Percentiles rank a stretch among this genome's conserved stretches.
Conservation (phyloP, 208 protist genomes). For the Blechomonas ayalai region DNA sequence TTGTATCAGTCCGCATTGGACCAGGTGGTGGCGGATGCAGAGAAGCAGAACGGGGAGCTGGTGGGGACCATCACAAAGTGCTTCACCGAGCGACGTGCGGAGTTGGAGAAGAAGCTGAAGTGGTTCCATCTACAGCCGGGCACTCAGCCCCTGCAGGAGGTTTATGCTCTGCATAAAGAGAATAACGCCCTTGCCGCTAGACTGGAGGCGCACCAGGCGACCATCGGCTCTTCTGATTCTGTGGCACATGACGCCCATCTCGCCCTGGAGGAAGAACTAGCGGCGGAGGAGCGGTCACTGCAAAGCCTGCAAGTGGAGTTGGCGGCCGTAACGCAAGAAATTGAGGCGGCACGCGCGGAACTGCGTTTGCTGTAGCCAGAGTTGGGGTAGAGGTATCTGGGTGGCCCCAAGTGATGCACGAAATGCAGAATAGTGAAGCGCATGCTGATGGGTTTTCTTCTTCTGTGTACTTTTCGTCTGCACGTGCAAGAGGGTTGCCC, state of each 20-base stretch:
- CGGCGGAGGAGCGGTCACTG: slow-evolving; percentile 4
- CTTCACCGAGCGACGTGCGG: slow-evolving; percentile 4
- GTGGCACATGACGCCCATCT: slow-evolving; percentile 7
- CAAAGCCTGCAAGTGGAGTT: slow-evolving; percentile 19
- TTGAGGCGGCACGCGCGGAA: background rate
- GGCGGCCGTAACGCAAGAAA: slow-evolving; percentile 3
- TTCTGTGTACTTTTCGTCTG: slow-evolving; percentile 1
- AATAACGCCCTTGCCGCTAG: slow-evolving; percentile 8
- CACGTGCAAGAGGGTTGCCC: background rate
- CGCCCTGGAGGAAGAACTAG: slow-evolving; percentile 8
- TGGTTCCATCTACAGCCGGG: slow-evolving; percentile 40
- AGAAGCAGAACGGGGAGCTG: too few species aligned
- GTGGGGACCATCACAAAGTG: too few species aligned
- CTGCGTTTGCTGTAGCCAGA: slow-evolving; percentile 14
- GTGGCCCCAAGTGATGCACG: background rate
- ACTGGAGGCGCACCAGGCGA: slow-evolving; percentile 4
- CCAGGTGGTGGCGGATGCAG: too few species aligned
- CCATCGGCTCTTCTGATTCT: too few species aligned
- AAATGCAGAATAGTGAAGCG: too few species aligned
- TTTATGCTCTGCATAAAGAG: slow-evolving; percentile 13
- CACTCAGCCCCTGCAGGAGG: slow-evolving; percentile 24
- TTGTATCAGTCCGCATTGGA: too few species aligned
- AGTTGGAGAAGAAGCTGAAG: slow-evolving; percentile 34
- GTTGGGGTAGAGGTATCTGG: background rate
- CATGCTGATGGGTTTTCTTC: too few species aligned